Evolutionary conservation across 2,329 filamentous ascomycete species (phyloP).

Genomic region (Ceratocystiopsis minuta): DNA sequence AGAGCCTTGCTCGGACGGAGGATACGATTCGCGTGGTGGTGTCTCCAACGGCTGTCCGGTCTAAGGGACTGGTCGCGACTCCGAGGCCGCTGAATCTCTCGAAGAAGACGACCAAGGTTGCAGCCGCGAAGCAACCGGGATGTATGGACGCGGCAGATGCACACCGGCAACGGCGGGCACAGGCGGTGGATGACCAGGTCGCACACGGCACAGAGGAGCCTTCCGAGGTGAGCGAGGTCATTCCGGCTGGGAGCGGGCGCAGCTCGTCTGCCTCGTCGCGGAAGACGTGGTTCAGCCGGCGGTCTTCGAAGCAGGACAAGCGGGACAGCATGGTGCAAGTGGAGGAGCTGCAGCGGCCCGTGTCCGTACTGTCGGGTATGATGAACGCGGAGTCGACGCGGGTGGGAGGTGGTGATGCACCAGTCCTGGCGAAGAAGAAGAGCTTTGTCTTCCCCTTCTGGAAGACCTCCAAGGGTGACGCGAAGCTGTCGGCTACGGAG

Average conservation of each 20-base stretch:
- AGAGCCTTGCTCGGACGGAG: conserved; percentile 2
- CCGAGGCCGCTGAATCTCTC: conserved; percentile 3
- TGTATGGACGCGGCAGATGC: background rate
- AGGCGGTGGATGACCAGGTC: too few relatives aligned
- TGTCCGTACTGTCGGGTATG: too few relatives aligned
- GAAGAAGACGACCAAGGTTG: background rate
- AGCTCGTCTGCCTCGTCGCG: background rate
- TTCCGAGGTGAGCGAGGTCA: background rate
- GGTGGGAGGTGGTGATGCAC: background rate
- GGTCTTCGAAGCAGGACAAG: conserved; percentile 8
- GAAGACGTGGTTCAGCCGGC: conserved; percentile 9
- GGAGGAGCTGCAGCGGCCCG: background rate
- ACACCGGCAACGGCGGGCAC: background rate
- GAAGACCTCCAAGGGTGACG: conserved; percentile 26
- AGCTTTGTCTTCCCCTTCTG: conserved; percentile 37
- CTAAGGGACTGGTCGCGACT: background rate
- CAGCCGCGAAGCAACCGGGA: background rate
- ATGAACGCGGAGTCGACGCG: background rate
- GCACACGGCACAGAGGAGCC: background rate
- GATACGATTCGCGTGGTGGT: conserved; percentile 9
- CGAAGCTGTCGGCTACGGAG: conserved; percentile 25
- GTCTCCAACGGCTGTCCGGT: conserved; percentile 3
- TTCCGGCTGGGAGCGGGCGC: background rate
- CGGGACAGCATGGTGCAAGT: conserved; percentile 4
- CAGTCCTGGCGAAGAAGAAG: conserved; percentile 23